Base-by-base conservation (phyloP, 345 rosid species). In the Theobroma cacao region DNA sequence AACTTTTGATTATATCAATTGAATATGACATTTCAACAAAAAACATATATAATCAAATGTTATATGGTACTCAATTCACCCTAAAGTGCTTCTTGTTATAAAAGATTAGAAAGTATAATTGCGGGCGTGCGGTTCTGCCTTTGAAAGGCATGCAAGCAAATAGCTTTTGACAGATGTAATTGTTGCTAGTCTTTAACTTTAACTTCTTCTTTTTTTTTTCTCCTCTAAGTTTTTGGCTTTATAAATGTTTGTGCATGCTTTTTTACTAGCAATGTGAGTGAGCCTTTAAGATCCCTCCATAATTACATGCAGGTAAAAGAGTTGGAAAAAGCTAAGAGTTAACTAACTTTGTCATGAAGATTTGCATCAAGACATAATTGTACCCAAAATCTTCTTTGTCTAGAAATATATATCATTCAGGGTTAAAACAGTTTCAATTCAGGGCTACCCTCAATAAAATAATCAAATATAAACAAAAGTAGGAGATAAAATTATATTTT, bases 11-110 rank as follows among this genome's bases (percentile, higher is more conserved):
- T 62, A 10, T 30, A 52, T 30, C 22, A 75, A 76, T 12, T 30
- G 78, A 76, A 63, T 17, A 48, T 47, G 78, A 76, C 78, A 62
- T 76, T 31, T 47, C 36, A 64, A 76, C 78, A 64, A 76, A 28
- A 72, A 47, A 31, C 38, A 26, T 47, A 30, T 69, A 50, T 47
- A 47, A 47, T 17, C 38, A 67, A 40, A 8, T 41, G 28, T 31
- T 22, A 67, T 45, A 10, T 67, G 41, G 13, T 13, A 36, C 17
- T 58, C 33, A 24, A 24, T 56, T 56, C 28, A 22, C 61, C 40
- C 38, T 13, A 28, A 31, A 62, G 3, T 31, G 30, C 5, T 62
- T 62, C 43, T 64, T 64, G 45, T 28, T 56, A 56, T 22, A 41
- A 36, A 41, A 41, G 45, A 41, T 41, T n/a, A n/a, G 45, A 41